Base-by-base conservation (phyloP, 2,329 filamentous ascomycete species). In the Botryotinia narcissicola region DNA sequence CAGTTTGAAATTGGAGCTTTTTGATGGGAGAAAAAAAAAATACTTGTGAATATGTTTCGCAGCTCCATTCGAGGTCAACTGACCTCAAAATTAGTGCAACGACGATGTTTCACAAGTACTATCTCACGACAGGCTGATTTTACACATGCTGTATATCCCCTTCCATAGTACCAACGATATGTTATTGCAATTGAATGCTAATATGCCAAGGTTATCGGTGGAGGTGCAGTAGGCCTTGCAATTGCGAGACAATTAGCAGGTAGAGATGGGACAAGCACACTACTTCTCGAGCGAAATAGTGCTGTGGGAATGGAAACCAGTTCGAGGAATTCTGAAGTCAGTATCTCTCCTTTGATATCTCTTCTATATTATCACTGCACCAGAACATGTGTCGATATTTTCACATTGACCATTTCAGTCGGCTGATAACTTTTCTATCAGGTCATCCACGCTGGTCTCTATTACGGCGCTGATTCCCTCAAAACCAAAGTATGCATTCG, bases 371-470 rank as follows among this genome's bases (percentile, higher is more conserved):
- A 25, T 42, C 25, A 29, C 7, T 42, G 35, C 18, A 22, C 8
- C 1, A 67, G 29, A n/a, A 48, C 40, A 32, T 9, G 35, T 57
- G 18, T 44, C 9, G n/a, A 16, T 6, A 14, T 48, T 1, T 8
- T 25, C 9, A 12, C 5, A 22, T 20, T 37, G 67, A 9, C 60
- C 60, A 68, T 18, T 51, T 20, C 25, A 44, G 12, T 12, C 25
- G 42, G 37, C 35, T 69, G n/a, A 57, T 22, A 29, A 25, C 22
- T 22, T 37, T 29, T 14, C 20, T 60, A 29, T 64, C 42, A 98
- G 87, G 95, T 98, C 72, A 97, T 99, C 78, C 96, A 99, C 82
- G 96, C 93, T 1, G 96, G 96, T 22, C 87, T 98, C 68, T 98
- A 76, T 67, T 80, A 81, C 83, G 93, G 92, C 25, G 81, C 86